A percentile compares a stretch with the other conserved stretches of the same genome.
Evolutionary conservation across 257 asterid species (phyloP).

Genomic region (Agastache rugosa): DNA sequence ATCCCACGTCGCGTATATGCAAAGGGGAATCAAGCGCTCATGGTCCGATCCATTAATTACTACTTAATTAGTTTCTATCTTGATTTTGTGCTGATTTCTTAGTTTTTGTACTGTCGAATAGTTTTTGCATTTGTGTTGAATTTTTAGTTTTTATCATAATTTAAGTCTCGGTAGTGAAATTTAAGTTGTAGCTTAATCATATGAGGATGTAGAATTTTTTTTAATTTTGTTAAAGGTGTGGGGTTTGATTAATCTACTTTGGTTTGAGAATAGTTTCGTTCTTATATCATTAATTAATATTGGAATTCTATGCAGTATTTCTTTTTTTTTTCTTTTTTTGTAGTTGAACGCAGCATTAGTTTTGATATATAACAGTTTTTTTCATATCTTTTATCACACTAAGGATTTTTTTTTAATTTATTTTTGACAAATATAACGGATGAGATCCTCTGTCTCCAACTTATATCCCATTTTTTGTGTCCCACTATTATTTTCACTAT

Average conservation of each 20-base stretch:
- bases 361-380: background rate
- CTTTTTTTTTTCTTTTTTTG: background rate
- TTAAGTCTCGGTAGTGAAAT: background rate
- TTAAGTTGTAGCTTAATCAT: background rate
- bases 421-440: too few species aligned
- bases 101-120: background rate
- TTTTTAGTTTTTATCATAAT: background rate
- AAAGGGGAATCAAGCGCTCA: slow-evolving; percentile 62
- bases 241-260: background rate
- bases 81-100: background rate
- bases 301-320: background rate
- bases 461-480: too few species aligned
- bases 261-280: background rate
- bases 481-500: too few species aligned
- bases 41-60: slow-evolving; percentile 51
- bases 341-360: background rate
- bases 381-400: background rate
- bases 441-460: too few species aligned
- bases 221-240: background rate
- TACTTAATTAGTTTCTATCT: background rate
- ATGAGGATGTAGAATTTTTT: background rate
- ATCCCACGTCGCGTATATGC: slow-evolving; percentile 24
- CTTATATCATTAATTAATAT: background rate
- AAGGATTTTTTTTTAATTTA: too few species aligned
- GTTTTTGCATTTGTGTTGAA: background rate